phyloP scores from a whole-genome alignment of 2,329 filamentous ascomycete genomes.

The Geosmithia morbida region DNA sequence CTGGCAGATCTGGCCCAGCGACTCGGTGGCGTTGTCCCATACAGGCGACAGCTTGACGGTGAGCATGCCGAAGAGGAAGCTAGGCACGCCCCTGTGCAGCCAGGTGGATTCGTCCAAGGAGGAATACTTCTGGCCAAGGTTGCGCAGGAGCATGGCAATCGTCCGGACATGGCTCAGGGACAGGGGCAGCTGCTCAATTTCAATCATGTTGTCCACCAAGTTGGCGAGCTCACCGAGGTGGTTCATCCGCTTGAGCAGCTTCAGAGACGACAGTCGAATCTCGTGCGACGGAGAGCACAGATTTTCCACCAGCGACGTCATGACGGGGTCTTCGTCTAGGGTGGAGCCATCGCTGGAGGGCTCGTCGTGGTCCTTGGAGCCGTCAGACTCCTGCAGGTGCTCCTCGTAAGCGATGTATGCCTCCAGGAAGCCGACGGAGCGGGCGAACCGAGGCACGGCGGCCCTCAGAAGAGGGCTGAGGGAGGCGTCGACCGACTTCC shows the following conservation, averaged over 20 bases:
- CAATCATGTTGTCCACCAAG: slow-evolving; percentile 43
- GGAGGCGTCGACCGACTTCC: slow-evolving; percentile 40
- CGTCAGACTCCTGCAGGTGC: slow-evolving; percentile 7
- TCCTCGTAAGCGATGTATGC: slow-evolving; percentile 44
- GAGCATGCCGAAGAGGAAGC: slow-evolving; percentile 79
- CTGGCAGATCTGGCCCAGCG: slow-evolving; percentile 61
- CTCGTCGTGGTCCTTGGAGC: slow-evolving; percentile 2
- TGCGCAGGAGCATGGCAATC: slow-evolving; percentile 75
- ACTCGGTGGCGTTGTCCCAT: slow-evolving; percentile 71
- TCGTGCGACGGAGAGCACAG: slow-evolving; percentile 62
- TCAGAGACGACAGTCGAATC: slow-evolving; percentile 58
- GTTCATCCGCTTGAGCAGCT: slow-evolving; percentile 50
- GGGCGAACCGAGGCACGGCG: slow-evolving; percentile 51
- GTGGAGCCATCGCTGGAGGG: slow-evolving; percentile 25
- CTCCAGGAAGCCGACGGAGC: slow-evolving; percentile 50
- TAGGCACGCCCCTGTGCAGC: slow-evolving; percentile 58
- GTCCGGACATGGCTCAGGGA: slow-evolving; percentile 60
- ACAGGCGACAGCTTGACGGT: slow-evolving; percentile 73
- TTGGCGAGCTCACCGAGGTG: slow-evolving; percentile 9
- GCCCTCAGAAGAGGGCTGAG: slow-evolving; percentile 53
- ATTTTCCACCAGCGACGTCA: slow-evolving; percentile 54
- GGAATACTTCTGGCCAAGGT: slow-evolving; percentile 52
- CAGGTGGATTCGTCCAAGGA: slow-evolving; percentile 44
- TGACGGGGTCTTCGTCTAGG: slow-evolving; percentile 43
- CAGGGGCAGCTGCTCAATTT: slow-evolving; percentile 69